Conservation (phyloP, 768 basidiomycete species). For the Auriscalpium vulgare region DNA sequence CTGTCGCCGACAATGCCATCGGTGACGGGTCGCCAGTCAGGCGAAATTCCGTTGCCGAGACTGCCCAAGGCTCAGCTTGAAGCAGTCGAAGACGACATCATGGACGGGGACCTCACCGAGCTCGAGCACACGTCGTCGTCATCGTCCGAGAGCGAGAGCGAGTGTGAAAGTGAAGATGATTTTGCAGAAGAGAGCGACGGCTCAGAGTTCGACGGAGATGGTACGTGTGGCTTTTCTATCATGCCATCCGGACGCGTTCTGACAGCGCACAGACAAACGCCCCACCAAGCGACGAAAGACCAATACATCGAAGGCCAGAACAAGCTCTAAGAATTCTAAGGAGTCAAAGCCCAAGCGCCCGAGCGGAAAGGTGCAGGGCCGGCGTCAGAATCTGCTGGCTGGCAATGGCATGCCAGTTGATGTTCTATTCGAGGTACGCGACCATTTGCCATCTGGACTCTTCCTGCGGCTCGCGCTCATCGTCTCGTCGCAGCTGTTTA, state of each 20-base stretch:
- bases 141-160: background rate
- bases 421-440: constrained; percentile 9
- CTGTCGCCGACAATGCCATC: too few species aligned
- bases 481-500: constrained; percentile 4
- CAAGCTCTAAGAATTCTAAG: too few species aligned
- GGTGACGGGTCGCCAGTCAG: too few species aligned
- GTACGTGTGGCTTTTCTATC: background rate
- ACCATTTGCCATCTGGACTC: too few species aligned
- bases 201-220: background rate
- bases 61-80: too few species aligned
- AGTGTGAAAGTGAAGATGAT: background rate
- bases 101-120: background rate
- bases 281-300: background rate
- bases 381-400: constrained; percentile 10
- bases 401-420: constrained; percentile 1
- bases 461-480: background rate
- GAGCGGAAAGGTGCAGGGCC: constrained; percentile 1
- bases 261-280: background rate
- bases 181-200: background rate
- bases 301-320: background rate
- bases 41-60: too few species aligned
- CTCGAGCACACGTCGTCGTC: background rate
- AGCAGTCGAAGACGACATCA: background rate
- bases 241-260: background rate
- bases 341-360: background rate